Conservation (phyloP, 768 basidiomycete species). For the Boletellus ananas region DNA sequence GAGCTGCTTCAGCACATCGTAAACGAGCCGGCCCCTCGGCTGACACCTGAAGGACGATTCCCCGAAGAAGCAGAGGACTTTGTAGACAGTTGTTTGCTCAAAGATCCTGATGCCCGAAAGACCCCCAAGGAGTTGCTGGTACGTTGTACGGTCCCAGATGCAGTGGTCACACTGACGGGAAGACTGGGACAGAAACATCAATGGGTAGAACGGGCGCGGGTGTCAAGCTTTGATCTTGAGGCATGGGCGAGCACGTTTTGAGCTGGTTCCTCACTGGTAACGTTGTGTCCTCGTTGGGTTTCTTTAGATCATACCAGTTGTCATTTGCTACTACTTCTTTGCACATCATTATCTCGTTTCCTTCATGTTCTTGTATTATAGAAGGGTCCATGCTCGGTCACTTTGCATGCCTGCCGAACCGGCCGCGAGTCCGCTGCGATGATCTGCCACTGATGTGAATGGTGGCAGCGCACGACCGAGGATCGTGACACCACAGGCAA, state of each 20-base stretch:
- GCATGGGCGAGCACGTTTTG: slow-evolving; percentile 78
- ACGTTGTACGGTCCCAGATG: slow-evolving; percentile 2
- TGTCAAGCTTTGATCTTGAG: slow-evolving; percentile 65
- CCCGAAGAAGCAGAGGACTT: slow-evolving; percentile 77
- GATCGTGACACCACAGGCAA: too few species aligned
- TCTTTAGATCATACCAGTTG: slow-evolving; percentile 24
- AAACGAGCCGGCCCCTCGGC: slow-evolving; percentile 91
- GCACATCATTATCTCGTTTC: slow-evolving; percentile 30
- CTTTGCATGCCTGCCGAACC: too few species aligned
- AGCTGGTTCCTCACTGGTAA: slow-evolving; percentile 22
- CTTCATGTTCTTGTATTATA: slow-evolving; percentile 32
- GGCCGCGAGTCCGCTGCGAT: too few species aligned
- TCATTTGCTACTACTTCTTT: slow-evolving; percentile 27
- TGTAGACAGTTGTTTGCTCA: slow-evolving; percentile 84
- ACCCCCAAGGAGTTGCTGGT: slow-evolving; percentile 88
- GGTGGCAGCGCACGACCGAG: too few species aligned
- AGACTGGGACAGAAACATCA: slow-evolving; percentile 51
- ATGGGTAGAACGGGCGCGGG: slow-evolving; percentile 67
- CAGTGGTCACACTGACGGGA: slow-evolving; percentile 7
- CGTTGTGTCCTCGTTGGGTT: slow-evolving; percentile 5
- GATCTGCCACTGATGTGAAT: too few species aligned
- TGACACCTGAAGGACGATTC: slow-evolving; percentile 73
- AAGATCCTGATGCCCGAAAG: slow-evolving; percentile 79
- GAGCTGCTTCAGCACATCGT: slow-evolving; percentile 98
- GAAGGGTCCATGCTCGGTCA: slow-evolving; percentile 6